A percentile compares a stretch with the other conserved stretches of the same genome.
Conservation (phyloP, 805 yeast genomes). For the Metschnikowia lunata region DNA sequence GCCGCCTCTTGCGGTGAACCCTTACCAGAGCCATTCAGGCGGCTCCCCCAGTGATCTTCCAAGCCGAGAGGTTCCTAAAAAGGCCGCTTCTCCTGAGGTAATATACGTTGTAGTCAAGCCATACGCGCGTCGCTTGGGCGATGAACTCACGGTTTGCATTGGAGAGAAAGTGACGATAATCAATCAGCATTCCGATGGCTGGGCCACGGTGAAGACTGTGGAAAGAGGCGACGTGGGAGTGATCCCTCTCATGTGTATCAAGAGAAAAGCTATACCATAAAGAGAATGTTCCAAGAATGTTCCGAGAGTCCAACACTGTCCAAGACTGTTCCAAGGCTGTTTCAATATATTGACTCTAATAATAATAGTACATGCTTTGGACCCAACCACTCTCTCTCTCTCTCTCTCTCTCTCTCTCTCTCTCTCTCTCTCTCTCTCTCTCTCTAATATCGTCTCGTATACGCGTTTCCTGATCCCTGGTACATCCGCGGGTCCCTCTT, state of each 20-base stretch:
- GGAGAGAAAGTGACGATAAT: constrained; percentile 29
- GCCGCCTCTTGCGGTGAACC: constrained; percentile 13
- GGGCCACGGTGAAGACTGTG: constrained; percentile 30
- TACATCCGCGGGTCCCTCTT: constrained; percentile 1
- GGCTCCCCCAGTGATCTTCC: background rate
- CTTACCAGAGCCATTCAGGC: background rate
- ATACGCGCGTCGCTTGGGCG: constrained; percentile 27
- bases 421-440: too few species aligned
- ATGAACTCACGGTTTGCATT: constrained; percentile 28
- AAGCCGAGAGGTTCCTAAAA: background rate
- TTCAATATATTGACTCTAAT: too few species aligned
- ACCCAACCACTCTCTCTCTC: too few species aligned
- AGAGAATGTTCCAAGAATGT: too few species aligned
- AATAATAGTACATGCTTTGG: too few species aligned
- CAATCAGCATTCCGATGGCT: constrained; percentile 32
- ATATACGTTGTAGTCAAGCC: constrained; percentile 22
- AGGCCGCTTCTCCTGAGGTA: background rate
- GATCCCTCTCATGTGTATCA: constrained; percentile 25
- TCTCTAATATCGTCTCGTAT: constrained; percentile 4
- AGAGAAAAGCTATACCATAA: constrained; percentile 1
- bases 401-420: too few species aligned
- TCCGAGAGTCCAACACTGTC: too few species aligned
- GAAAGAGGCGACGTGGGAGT: constrained; percentile 24
- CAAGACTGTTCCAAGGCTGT: too few species aligned
- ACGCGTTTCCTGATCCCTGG: constrained; percentile 1